A percentile compares a stretch with the other conserved stretches of the same genome.
Evolutionary conservation across 305 asterid genomes (phyloP).

Genomic region (Salvia sclarea): DNA sequence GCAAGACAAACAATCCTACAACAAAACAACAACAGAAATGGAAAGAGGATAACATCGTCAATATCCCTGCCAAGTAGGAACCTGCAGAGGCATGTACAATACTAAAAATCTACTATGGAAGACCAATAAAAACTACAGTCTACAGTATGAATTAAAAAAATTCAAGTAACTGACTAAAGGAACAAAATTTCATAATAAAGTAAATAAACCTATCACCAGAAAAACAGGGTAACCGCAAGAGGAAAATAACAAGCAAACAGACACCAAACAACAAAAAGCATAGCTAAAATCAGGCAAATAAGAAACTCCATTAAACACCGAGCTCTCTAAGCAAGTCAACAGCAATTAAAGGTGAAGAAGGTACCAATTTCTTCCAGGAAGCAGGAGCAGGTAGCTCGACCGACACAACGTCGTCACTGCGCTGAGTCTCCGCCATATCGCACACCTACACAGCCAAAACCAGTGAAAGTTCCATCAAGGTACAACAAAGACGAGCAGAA

Average conservation of each 20-base stretch:
- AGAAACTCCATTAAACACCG: neutral
- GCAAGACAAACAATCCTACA: neutral
- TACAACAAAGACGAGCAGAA: slow-evolving; percentile 14
- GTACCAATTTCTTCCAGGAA: slow-evolving; percentile 80
- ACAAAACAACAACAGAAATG: neutral
- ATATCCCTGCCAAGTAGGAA: neutral
- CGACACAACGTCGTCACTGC: slow-evolving; percentile 46
- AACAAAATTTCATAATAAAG: neutral
- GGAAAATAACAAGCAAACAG: neutral
- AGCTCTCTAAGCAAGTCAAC: neutral
- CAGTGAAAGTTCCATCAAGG: slow-evolving; percentile 5
- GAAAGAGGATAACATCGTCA: neutral
- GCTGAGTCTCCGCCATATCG: slow-evolving; percentile 51
- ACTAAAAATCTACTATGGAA: neutral
- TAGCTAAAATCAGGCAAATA: neutral
- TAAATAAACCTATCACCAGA: slow-evolving; percentile 2
- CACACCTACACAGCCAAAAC: slow-evolving; percentile 35
- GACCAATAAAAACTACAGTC: neutral
- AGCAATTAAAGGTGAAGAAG: neutral
- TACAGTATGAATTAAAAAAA: neutral
- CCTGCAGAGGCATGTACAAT: neutral
- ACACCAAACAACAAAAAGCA: neutral
- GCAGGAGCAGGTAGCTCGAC: slow-evolving; percentile 77
- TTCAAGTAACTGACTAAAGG: neutral
- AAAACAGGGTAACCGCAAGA: neutral